Evolutionary conservation across 2,329 filamentous ascomycete species (phyloP).

Genomic region (Xylariaceae sp.): DNA sequence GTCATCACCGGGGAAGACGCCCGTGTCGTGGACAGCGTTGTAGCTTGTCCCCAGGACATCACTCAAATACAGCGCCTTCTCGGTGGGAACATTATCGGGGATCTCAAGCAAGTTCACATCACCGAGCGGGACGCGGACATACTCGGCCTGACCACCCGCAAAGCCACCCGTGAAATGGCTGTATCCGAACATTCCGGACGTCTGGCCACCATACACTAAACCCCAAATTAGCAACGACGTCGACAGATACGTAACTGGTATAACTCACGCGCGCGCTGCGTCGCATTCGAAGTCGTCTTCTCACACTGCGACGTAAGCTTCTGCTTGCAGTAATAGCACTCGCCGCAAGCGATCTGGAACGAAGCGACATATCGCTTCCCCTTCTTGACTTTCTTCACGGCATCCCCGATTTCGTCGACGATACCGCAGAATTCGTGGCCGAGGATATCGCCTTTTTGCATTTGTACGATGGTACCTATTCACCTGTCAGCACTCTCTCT

Average conservation of each 20-base stretch:
- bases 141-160: constrained; percentile 83
- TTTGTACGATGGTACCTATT: constrained; percentile 47
- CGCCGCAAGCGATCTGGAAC: constrained; percentile 74
- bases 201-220: constrained; percentile 69
- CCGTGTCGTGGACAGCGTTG: constrained; percentile 78
- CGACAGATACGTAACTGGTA: not conserved
- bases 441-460: constrained; percentile 61
- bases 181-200: constrained; percentile 69
- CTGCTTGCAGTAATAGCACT: constrained; percentile 73
- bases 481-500: not conserved
- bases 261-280: constrained; percentile 50
- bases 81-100: constrained; percentile 74
- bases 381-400: constrained; percentile 47
- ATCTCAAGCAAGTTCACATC: constrained; percentile 78
- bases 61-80: constrained; percentile 75
- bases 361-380: constrained; percentile 73
- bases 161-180: constrained; percentile 81
- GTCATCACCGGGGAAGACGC: constrained; percentile 67
- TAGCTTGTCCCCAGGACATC: constrained; percentile 77
- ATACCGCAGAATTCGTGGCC: constrained; percentile 58
- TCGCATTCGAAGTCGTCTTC: constrained; percentile 68
- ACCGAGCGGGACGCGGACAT: constrained; percentile 72
- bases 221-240: not conserved
- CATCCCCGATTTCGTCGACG: constrained; percentile 51
- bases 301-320: constrained; percentile 77